Conservation (phyloP, 805 yeast species). For the Yamadazyma olivae region DNA sequence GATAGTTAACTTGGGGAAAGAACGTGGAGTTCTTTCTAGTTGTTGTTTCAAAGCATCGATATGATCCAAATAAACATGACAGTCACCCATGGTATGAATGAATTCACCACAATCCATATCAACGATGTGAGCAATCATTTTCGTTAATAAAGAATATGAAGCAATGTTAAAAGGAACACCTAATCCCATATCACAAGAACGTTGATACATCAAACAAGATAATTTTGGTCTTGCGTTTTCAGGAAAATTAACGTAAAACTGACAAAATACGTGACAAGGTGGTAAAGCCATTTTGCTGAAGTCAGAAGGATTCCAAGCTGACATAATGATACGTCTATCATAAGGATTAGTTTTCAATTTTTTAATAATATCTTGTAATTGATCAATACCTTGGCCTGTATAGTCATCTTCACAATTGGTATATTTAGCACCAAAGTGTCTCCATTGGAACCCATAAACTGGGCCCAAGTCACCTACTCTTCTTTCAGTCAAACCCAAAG, state of each 20-base stretch:
- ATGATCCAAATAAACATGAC: constrained; percentile 93
- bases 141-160: constrained; percentile 87
- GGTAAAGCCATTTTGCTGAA: constrained; percentile 94
- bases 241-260: constrained; percentile 88
- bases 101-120: constrained; percentile 95
- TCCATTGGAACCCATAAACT: constrained; percentile 98
- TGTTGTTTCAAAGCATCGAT: constrained; percentile 87
- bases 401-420: constrained; percentile 84
- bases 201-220: constrained; percentile 87
- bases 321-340: constrained; percentile 89
- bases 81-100: constrained; percentile 93
- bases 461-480: constrained; percentile 97
- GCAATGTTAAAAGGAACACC: constrained; percentile 99
- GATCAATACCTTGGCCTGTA: constrained; percentile 86
- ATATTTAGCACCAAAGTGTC: constrained; percentile 97
- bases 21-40: constrained; percentile 66
- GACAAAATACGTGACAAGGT: constrained; percentile 96
- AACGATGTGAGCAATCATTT: constrained; percentile 94
- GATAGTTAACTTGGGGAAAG: constrained; percentile 77
- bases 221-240: constrained; percentile 56
- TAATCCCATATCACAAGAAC: constrained; percentile 99
- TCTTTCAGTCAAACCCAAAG: constrained; percentile 73
- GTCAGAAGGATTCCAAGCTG: constrained; percentile 99
- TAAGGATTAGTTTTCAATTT: constrained; percentile 85
- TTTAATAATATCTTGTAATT: constrained; percentile 72